Base-by-base conservation (phyloP, 164 flowering plant species). In the Chimonanthus praecox region DNA sequence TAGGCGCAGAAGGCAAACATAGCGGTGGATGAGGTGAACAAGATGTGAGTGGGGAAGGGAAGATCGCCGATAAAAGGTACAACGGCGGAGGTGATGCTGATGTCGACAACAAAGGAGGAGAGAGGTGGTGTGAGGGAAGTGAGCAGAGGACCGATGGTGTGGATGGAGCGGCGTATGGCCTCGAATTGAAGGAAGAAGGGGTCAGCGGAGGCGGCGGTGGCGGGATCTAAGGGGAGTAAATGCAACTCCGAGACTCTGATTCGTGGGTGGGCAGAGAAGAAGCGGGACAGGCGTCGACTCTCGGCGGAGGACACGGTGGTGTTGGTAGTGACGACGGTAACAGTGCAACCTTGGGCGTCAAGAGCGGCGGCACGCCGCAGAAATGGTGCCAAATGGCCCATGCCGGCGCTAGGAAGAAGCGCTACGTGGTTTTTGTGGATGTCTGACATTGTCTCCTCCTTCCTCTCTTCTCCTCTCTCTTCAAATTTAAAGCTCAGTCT, bases 181-280 rank as follows among this genome's bases (percentile, higher is more conserved):
- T 84, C 83, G 13, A 73, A 75, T 48, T 82, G 84, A 67, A 80
- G 78, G 70, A 80, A 80, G 75, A 85, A 87, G 21, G 89, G 88
- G 67, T 87, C 87, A 3, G 67, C 61, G 9, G 67, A 50, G 47
- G 64, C 20, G 8, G 69, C 68, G 13, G 68, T 69, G 50, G 75
- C 10, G 15, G 75, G 49, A 3, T 54, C 15, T 21, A 74, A 15
- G 15, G 82, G 82, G 8, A 70, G 73, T 48, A 79, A 58, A 67
- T 78, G 74, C 69, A 78, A 74, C 9, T 73, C 18, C 4, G 67
- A 69, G 15, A 63, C 51, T 5, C 60, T 72, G 74, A 82, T 50
- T 7, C 18, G 68, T 2, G 78, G 83, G 58, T 65, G 68, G 45
- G 79, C 18, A n/a, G 62, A 64, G 50, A 75, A 64, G 60, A 83